Base-by-base conservation (phyloP, 805 yeast genomes). In the Phaffomyces thermotolerans region DNA sequence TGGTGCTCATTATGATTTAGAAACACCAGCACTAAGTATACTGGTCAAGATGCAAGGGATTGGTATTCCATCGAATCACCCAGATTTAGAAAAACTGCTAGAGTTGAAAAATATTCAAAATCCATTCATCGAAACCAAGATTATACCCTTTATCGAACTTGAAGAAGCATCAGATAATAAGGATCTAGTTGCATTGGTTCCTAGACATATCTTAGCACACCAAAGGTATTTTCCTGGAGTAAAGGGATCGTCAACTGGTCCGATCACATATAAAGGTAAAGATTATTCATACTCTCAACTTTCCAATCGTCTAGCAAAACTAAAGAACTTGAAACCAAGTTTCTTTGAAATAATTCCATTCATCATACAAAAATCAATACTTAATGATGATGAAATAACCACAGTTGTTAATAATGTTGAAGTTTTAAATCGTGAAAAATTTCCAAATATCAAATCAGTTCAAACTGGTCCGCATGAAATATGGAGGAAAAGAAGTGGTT, bases 171-270 rank as follows among this genome's bases (percentile, higher is more conserved):
- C 41, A 9, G 38, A 39, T 3, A 32, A 38, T 3, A 27, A 22
- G 1, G 34, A 45, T 4, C 32, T 54, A 10, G 34, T 43, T 8
- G 60, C 54, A 8, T 32, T 57, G 8, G 36, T 53, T 4, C 61
- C 61, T 12, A 41, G 44, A 7, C 57, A 52, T 40, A 41, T 56
- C 2, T 31, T 44, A 6, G 41, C 42, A 18, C 60, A 57, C 33
- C 43, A 46, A 22, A 15, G 36, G 15, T 49, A 31, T 25, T 42
- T 46, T 25, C 29, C 34, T n/a, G 13, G 35, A 22, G 18, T 13
- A 5, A 7, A 27, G 20, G 10, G 7, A 13, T 41, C 36, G 3
- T n/a, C 12, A 4, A 47, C 48, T 13, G 54, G 51, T 0, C 46
- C 43, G 2, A 22, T 54, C 6, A 25, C 8, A 14, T 54, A 31